A percentile compares a stretch with the other conserved stretches of the same genome.
Evolutionary conservation across 2,329 filamentous ascomycete species (phyloP).

Genomic region (Phoma sp.): DNA sequence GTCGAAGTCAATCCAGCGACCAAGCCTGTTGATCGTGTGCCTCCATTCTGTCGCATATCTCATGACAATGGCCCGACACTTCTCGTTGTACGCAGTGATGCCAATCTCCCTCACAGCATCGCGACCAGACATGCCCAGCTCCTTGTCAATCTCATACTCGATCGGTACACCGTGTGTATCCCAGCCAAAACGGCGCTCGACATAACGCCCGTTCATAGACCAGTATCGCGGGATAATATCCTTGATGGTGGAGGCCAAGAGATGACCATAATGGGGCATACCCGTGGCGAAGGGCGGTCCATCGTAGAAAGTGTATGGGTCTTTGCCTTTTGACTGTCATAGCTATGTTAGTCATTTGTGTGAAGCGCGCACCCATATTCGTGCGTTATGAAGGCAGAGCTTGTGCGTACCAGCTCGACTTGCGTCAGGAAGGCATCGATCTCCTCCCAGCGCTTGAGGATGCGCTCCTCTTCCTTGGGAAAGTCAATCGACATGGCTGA

Average conservation of each 20-base stretch:
- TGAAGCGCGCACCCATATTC: neutral
- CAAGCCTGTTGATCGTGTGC: conserved; percentile 82
- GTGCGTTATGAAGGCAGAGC: neutral
- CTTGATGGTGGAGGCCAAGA: conserved; percentile 93
- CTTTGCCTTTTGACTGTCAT: conserved; percentile 69
- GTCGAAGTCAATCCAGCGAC: conserved; percentile 97
- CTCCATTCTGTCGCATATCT: conserved; percentile 87
- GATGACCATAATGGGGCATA: conserved; percentile 73
- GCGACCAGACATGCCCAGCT: conserved; percentile 84
- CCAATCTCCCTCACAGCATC: conserved; percentile 87
- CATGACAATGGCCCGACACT: conserved; percentile 94
- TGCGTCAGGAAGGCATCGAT: conserved; percentile 90
- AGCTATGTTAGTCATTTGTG: conserved; percentile 3
- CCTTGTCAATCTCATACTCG: conserved; percentile 98
- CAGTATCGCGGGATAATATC: conserved; percentile 96
- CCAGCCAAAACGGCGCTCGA: conserved; percentile 93
- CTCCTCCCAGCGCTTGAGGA: conserved; percentile 86
- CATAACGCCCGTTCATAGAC: conserved; percentile 95
- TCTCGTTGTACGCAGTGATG: conserved; percentile 86
- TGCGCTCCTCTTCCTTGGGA: conserved; percentile 84
- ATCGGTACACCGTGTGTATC: conserved; percentile 94
- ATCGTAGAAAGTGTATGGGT: conserved; percentile 94
- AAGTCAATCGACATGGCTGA: conserved; percentile 83
- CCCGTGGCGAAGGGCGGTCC: conserved; percentile 62
- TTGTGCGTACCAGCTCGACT: conserved; percentile 67